These are phyloP conservation scores for Leccinum subtestaceum DNA, from an alignment of 768 basidiomycete genomes.

Conservation along the genomic window DNA sequence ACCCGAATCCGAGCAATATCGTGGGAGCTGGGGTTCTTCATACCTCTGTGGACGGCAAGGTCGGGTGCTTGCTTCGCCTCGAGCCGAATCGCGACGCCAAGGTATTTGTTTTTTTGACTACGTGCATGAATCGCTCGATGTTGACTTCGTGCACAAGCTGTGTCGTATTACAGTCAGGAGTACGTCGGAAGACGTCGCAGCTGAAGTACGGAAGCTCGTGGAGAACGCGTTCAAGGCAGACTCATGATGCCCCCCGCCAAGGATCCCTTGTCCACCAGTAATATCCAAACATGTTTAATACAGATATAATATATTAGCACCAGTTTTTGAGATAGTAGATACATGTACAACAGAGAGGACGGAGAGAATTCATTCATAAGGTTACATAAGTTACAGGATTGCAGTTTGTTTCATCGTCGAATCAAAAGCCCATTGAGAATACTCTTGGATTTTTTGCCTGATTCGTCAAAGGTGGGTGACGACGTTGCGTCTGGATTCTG, in stretches of 20 bases:
- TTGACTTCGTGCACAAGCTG: slow-evolving; percentile 47
- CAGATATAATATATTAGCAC: slow-evolving; percentile 21
- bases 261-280: slow-evolving; percentile 7
- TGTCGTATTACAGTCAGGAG: slow-evolving; percentile 93
- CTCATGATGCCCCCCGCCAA: not conserved
- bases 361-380: not conserved
- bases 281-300: slow-evolving; percentile 24
- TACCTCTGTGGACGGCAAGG: slow-evolving; percentile 87
- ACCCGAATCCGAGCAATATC: slow-evolving; percentile 91
- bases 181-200: slow-evolving; percentile 88
- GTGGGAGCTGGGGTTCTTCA: slow-evolving; percentile 97
- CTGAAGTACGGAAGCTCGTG: slow-evolving; percentile 58
- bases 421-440: slow-evolving; percentile 41
- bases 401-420: slow-evolving; percentile 30
- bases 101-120: slow-evolving; percentile 41
- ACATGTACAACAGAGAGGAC: not conserved
- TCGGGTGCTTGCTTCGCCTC: slow-evolving; percentile 88
- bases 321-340: slow-evolving; percentile 8
- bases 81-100: slow-evolving; percentile 97
- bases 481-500: slow-evolving; percentile 8
- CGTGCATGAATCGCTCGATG: not conserved
- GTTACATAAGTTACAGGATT: not conserved
- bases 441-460: slow-evolving; percentile 34
- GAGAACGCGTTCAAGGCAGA: slow-evolving; percentile 38
- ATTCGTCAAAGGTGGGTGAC: slow-evolving; percentile 16